A percentile compares a stretch with the other conserved stretches of the same genome.
Conservation (phyloP, 2,329 filamentous ascomycete genomes). For the Alternaria sp. region DNA sequence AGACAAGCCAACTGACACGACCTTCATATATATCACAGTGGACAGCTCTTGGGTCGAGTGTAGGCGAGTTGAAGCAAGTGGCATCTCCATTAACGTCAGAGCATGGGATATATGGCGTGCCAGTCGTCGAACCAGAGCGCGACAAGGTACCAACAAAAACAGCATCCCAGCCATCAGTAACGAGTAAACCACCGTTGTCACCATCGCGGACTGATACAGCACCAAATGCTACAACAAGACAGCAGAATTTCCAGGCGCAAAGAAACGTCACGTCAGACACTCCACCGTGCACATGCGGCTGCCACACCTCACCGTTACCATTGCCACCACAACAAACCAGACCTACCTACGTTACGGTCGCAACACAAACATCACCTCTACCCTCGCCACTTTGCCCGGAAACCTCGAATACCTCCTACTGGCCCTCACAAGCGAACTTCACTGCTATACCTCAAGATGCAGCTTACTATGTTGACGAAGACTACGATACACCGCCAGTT, state of each 20-base stretch:
- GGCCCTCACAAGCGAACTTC: constrained; percentile 13
- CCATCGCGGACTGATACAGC: not conserved
- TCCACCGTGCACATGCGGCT: constrained; percentile 25
- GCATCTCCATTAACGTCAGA: not conserved
- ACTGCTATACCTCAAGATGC: constrained; percentile 21
- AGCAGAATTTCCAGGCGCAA: not conserved
- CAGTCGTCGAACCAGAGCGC: not conserved
- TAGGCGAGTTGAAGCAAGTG: not conserved
- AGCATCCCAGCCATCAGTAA: not conserved
- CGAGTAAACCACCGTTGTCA: not conserved
- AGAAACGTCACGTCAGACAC: not conserved
- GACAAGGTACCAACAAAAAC: not conserved
- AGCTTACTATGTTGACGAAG: not conserved
- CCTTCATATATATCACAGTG: constrained; percentile 15
- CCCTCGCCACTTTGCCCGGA: constrained; percentile 24
- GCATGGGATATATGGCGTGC: not conserved
- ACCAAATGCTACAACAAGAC: too few species aligned
- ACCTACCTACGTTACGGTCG: constrained; percentile 30
- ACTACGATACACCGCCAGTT: constrained; percentile 32
- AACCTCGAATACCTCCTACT: constrained; percentile 2
- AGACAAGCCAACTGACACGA: constrained; percentile 10
- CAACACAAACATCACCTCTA: constrained; percentile 35
- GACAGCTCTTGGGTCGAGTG: not conserved
- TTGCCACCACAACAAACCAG: not conserved
- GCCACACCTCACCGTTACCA: constrained; percentile 10